Base-by-base conservation (phyloP, 331 rosid species). In the Dryas integrifolia region DNA sequence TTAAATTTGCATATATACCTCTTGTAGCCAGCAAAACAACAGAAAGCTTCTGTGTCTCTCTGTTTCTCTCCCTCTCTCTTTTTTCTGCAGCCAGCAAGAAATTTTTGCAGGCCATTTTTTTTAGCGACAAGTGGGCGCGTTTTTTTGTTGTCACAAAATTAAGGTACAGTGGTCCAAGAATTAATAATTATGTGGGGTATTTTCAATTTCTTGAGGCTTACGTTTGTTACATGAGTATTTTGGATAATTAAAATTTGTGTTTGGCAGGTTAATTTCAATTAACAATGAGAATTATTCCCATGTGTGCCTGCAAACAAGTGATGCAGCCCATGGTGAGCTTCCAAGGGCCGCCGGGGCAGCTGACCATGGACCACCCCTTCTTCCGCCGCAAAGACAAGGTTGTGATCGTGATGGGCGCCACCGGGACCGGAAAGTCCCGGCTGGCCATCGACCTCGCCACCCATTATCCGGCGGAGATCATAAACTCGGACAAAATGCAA, bases 401-500 rank as follows among this genome's bases (percentile, higher is more conserved):
- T 7, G 86, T 92, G 2, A 69, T 95, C 18, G 88, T 95, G 57
- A 73, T 95, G 78, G 98, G 98, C 3, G 96, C 98, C 67, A 95
- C 98, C 12, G 98, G 98, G 1, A 88, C 97, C 0, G 97, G 98
- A 2, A 95, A 95, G 79, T 86, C 98, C 47, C 78, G 88, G 72
- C 85, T 95, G 0, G 96, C 98, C 44, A 87, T 95, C 53, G 97
- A 95, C 80, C 73, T 95, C 40, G 97, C 98, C 40, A 77, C 84
- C n/a, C 86, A 68, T 7, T 84, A 81, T 39, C 84, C 81, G 1
- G 91, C 96, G 0, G 98, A 95, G 81, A 81, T 95, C 44, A 85
- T 95, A 5, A 95, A 95, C 72, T 91, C 97, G 0, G 98, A 95
- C 74, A 95, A 95, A 87, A 91, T 95, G 77, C 98, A 95, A 90